Conservation (phyloP, 306 rosid species). For the Quercus cerris region DNA sequence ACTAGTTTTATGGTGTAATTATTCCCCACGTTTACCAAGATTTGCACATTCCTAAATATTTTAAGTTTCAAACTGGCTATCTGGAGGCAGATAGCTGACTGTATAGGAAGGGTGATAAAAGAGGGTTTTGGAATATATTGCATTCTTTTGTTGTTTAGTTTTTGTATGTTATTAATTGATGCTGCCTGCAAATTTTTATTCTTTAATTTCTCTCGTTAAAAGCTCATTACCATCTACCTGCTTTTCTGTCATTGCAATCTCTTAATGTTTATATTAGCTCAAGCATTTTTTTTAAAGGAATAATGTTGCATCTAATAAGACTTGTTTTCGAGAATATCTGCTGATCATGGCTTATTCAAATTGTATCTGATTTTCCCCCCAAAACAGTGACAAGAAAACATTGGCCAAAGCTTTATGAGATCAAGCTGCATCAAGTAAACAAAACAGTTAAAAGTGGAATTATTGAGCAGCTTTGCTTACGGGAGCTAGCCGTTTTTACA, state of each 20-base stretch:
- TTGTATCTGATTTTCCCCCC: not conserved
- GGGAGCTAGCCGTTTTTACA: constrained; percentile 27
- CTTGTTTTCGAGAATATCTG: not conserved
- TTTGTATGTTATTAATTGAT: not conserved
- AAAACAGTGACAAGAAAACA: constrained; percentile 82
- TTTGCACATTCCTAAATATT: not conserved
- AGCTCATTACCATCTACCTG: not conserved
- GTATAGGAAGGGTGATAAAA: not conserved
- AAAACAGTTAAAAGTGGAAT: constrained; percentile 29
- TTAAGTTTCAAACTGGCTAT: not conserved
- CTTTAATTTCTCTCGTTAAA: not conserved
- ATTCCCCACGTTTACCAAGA: not conserved
- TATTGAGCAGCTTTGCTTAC: constrained; percentile 60
- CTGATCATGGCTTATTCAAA: not conserved
- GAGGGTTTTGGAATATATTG: not conserved
- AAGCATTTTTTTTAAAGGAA: not conserved
- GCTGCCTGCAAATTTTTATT: not conserved
- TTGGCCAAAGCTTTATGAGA: constrained; percentile 86
- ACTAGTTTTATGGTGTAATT: not conserved
- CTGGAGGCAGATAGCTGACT: not conserved
- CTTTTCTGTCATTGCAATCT: not conserved
- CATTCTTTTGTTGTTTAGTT: not conserved
- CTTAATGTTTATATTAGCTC: not conserved
- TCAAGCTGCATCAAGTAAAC: constrained; percentile 46
- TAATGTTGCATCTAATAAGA: not conserved